A percentile compares a stretch with the other conserved stretches of the same genome.
Evolutionary conservation across 148 eudicot species (phyloP).

Genomic region (Rhododendron ovatum): DNA sequence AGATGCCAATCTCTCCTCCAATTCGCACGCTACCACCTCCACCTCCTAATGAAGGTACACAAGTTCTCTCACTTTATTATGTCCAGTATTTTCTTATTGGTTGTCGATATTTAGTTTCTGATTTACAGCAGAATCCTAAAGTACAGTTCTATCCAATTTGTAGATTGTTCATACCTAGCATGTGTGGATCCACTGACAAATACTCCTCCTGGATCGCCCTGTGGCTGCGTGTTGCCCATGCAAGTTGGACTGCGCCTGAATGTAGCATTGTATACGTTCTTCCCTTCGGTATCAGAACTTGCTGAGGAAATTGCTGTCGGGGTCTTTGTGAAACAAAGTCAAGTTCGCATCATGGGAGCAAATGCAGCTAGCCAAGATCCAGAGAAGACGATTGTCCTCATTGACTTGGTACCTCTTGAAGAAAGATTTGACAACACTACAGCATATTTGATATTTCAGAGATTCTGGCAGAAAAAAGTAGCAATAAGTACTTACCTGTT

Average conservation of each 20-base stretch:
- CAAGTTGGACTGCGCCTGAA: constrained; percentile 76
- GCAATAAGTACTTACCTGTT: constrained; percentile 45
- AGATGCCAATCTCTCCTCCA: constrained; percentile 43
- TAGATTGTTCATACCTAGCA: constrained; percentile 64
- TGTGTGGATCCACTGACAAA: constrained; percentile 73
- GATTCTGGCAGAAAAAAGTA: constrained; percentile 75
- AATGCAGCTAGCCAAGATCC: constrained; percentile 57
- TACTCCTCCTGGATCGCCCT: constrained; percentile 71
- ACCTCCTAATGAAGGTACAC: constrained; percentile 73
- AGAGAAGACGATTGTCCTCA: constrained; percentile 64
- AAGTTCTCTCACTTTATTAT: neutral
- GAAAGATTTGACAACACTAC: constrained; percentile 60
- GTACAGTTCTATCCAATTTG: constrained; percentile 8
- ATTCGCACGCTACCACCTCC: constrained; percentile 71
- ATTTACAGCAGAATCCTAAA: constrained; percentile 7
- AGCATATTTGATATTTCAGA: constrained; percentile 47
- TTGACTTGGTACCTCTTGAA: constrained; percentile 75
- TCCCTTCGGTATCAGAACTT: constrained; percentile 77
- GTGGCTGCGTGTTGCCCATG: constrained; percentile 80
- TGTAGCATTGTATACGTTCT: constrained; percentile 65
- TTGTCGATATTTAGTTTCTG: neutral
- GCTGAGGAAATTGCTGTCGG: constrained; percentile 68
- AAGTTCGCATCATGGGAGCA: constrained; percentile 95
- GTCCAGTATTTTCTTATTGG: neutral
- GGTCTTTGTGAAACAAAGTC: constrained; percentile 57